These are phyloP conservation scores for Alternaria conjuncta DNA, from an alignment of 2,329 filamentous ascomycete genomes.

Conservation along the genomic window DNA sequence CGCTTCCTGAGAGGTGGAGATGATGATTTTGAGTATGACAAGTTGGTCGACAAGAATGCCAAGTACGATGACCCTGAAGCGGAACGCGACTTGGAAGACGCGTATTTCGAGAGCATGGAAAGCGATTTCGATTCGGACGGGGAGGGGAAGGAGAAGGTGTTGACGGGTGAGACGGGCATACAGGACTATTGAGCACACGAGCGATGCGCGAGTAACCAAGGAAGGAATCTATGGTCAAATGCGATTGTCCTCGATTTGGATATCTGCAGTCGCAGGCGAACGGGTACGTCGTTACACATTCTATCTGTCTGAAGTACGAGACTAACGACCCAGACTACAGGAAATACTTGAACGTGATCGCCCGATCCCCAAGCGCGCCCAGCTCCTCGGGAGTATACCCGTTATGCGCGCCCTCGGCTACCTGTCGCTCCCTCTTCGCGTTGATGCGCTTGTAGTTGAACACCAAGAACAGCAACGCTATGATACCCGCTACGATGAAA, in stretches of 20 bases:
- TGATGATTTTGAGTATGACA: conserved; percentile 76
- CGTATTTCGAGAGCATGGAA: conserved; percentile 81
- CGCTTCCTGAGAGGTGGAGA: conserved; percentile 79
- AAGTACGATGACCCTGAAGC: conserved; percentile 72
- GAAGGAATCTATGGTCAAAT: not conserved
- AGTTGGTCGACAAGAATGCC: conserved; percentile 71
- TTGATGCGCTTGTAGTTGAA: conserved; percentile 66
- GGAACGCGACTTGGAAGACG: conserved; percentile 70
- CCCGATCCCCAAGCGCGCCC: conserved; percentile 65
- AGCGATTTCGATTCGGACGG: conserved; percentile 66
- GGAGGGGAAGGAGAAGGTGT: conserved; percentile 46
- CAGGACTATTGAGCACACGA: conserved; percentile 52
- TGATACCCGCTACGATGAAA: conserved; percentile 56
- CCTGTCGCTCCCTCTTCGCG: conserved; percentile 55
- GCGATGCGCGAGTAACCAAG: not conserved
- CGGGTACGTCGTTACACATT: not conserved
- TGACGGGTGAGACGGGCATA: conserved; percentile 56
- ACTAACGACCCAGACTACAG: conserved; percentile 41
- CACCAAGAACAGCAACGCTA: conserved; percentile 53
- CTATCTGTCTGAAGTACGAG: not conserved
- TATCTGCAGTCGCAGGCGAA: not conserved
- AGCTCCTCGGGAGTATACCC: conserved; percentile 60
- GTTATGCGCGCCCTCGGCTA: conserved; percentile 46
- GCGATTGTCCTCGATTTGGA: too few relatives aligned
- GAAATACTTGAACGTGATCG: conserved; percentile 69